phyloP scores from a whole-genome alignment of 2,329 filamentous ascomycete genomes.

The Claviceps maximensis region DNA sequence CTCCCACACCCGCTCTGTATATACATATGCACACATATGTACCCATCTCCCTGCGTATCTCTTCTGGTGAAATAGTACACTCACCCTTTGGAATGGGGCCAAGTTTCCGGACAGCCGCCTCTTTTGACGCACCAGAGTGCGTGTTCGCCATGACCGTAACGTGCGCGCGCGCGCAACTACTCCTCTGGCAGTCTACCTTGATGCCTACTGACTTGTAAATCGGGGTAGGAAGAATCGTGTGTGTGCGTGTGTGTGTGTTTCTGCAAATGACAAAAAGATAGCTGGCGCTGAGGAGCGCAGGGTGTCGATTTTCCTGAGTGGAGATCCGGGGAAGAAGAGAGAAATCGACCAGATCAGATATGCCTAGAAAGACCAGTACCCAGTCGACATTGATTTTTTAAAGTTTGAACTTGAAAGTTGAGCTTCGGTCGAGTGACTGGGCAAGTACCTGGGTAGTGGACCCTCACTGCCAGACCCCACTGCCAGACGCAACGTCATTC shows the following conservation, averaged over 20 bases:
- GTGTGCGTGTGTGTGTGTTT: neutral
- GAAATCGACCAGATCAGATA: neutral
- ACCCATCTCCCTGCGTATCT: neutral
- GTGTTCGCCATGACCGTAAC: neutral
- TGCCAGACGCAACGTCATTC: no score
- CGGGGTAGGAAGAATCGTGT: neutral
- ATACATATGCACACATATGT: no score
- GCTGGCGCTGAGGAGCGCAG: neutral
- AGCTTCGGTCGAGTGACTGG: no score
- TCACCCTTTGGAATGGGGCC: conserved; percentile 4
- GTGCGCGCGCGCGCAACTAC: neutral
- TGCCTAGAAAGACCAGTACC: no score
- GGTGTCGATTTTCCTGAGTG: neutral
- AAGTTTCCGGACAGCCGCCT: neutral
- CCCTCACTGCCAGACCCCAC: no score
- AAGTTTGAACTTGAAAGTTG: no score
- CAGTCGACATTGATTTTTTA: no score
- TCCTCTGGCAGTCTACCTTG: neutral
- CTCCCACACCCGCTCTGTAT: neutral
- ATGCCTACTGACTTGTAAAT: neutral
- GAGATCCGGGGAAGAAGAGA: no score
- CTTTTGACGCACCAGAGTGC: neutral
- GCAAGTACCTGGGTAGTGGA: no score
- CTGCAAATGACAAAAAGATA: no score
- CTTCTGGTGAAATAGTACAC: neutral